Base-by-base conservation (phyloP, 208 protist genomes). In the Leishmania lainsoni region DNA sequence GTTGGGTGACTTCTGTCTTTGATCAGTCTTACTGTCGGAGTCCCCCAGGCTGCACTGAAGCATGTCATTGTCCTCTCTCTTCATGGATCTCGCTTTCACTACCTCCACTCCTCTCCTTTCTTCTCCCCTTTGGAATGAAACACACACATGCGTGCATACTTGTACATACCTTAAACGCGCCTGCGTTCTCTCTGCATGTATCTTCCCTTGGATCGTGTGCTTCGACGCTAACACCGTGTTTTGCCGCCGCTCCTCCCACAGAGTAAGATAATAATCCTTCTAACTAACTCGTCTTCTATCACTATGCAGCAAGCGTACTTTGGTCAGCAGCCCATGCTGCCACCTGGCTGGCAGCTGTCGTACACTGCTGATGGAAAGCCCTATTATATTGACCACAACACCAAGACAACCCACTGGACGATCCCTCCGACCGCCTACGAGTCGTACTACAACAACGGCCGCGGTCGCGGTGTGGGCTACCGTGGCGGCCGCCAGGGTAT, bases 311-410 rank as follows among this genome's bases (percentile, higher is more conserved):
- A 81, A 65, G 78, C 83, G 4, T 95, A 93, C 78, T 93, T 91
- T 81, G 80, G 85, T 39, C 87, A 85, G 76, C 81, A 78, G 81
- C 83, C 89, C 29, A 79, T 89, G 78, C 86, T 96, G 69, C 93
- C 93, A 42, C 90, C 90, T 20, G 91, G 91, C 16, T 96, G 93
- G 93, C 90, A 96, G 78, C 81, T 95, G 65, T 89, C 91, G 35
- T 94, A 94, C 78, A 94, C 93, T 26, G 72, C 86, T 52, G 90
- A 92, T 63, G 91, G 87, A 10, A 90, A 93, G 82, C 85, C 86
- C 20, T 96, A 95, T 84, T 96, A 94, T 84, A 90, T 96, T 75
- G 91, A 96, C 79, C 91, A 96, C 86, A 96, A 95, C 83, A 94
- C 91, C 78, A 94, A 95, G 85, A 96, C 91, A 1, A 95, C 93